Percentiles rank a stretch among this genome's conserved stretches.
Evolutionary conservation across 129 eudicot species (phyloP).

Genomic region (Flaveria brownii): DNA sequence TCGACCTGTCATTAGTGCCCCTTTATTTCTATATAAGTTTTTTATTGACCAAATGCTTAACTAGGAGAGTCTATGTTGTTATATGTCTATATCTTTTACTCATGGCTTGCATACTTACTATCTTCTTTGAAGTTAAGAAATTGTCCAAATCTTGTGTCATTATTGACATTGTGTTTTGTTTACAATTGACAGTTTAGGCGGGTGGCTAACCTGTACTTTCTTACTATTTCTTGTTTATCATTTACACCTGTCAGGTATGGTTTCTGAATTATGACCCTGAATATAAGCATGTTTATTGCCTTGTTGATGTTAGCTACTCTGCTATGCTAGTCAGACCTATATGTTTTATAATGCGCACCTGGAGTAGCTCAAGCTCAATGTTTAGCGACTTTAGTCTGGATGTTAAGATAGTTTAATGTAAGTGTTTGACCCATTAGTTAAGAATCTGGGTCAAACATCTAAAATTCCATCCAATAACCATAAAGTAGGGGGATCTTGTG

Average conservation of each 20-base stretch:
- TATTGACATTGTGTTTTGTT: slow-evolving; percentile 32
- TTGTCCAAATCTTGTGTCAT: slow-evolving; percentile 23
- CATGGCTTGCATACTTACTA: not conserved
- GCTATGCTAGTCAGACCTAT: not conserved
- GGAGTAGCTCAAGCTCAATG: not conserved
- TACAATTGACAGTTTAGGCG: slow-evolving; percentile 88
- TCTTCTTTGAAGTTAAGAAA: slow-evolving; percentile 1
- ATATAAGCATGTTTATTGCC: slow-evolving; percentile 14
- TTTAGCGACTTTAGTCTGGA: not conserved
- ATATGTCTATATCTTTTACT: not conserved
- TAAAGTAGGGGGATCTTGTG: slow-evolving; percentile 5
- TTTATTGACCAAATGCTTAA: not conserved
- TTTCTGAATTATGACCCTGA: slow-evolving; percentile 18
- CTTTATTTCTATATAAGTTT: not conserved
- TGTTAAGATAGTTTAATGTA: slow-evolving; percentile 6
- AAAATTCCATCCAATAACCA: not conserved
- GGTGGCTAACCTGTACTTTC: slow-evolving; percentile 96
- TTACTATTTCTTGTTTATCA: slow-evolving; percentile 86
- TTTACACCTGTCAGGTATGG: slow-evolving; percentile 94
- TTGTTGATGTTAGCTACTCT: slow-evolving; percentile 22
- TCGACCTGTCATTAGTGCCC: slow-evolving; percentile 2
- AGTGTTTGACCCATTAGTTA: not conserved
- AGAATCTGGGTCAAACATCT: not conserved
- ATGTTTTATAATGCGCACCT: slow-evolving; percentile 7
- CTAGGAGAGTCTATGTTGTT: slow-evolving; percentile 1